Conservation (phyloP, 148 eudicot species). For the Spergularia bocconei region DNA sequence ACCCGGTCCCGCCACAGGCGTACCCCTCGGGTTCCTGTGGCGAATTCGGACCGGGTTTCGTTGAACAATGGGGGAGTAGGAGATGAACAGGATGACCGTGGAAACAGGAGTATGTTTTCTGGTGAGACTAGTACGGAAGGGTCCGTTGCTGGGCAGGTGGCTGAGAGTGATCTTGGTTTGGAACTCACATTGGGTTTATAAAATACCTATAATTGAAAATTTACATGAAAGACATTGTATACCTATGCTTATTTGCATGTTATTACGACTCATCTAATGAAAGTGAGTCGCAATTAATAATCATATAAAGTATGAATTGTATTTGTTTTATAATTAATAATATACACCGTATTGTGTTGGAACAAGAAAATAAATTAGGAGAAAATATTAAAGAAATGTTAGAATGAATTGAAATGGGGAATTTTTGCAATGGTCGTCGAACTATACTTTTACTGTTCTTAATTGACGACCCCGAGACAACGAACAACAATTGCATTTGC, state of each 20-base stretch:
- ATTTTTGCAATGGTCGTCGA: too few relatives aligned
- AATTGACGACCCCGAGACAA: too few relatives aligned
- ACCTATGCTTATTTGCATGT: too few relatives aligned
- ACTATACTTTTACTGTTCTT: too few relatives aligned
- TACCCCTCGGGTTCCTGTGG: neutral
- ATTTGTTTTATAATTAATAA: too few relatives aligned
- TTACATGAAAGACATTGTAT: too few relatives aligned
- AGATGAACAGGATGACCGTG: constrained; percentile 17
- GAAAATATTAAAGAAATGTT: too few relatives aligned
- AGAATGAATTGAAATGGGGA: neutral
- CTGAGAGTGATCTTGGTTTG: constrained; percentile 16
- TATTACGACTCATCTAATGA: too few relatives aligned
- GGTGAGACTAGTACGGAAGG: constrained; percentile 40
- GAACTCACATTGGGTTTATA: constrained; percentile 32
- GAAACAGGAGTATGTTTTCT: constrained; percentile 33
- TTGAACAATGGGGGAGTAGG: neutral
- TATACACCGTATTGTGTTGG: too few relatives aligned
- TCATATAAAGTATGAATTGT: too few relatives aligned
- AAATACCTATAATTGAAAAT: neutral
- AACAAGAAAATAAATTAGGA: neutral
- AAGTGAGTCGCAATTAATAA: neutral
- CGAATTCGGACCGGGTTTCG: constrained; percentile 14
- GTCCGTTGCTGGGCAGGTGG: constrained; percentile 23
- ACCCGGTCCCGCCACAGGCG: constrained; percentile 22
- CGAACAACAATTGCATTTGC: too few relatives aligned